Base-by-base conservation (phyloP, 2,329 filamentous ascomycete species). In the Cercospora janseana region DNA sequence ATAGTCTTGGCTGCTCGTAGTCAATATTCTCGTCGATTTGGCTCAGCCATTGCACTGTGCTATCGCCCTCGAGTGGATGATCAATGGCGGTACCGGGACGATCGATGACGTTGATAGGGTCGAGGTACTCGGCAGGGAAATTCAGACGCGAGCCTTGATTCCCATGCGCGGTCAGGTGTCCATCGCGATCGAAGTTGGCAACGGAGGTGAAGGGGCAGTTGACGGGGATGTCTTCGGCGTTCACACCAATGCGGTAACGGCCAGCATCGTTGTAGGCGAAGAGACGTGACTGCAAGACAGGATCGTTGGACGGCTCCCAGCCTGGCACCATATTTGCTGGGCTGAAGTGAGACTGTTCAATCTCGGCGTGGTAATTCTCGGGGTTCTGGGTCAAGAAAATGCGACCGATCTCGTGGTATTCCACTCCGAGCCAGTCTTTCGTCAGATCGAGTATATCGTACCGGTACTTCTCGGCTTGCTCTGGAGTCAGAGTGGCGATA, bases 381-480 rank as follows among this genome's bases (percentile, higher is more conserved):
- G 75, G 75, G 62, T 79, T 79, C 62, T 77, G 78, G 64, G 78
- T 79, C 6, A 80, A 64, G 0, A 75, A 71, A 1, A 79, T 66
- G 12, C 70, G 70, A 3, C 77, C 76, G 42, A 79, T 74, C 23
- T 58, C 58, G 16, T 58, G 76, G 55, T 77, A 79, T 35, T 72
- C 63, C 18, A 65, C 65, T 27, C 72, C 66, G 1, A 75, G 75
- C 76, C 76, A 79, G 46, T 78, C 69, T 60, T 79, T 79, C 27
- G 77, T 79, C 4, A 79, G 69, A 54, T 79, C 76, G 52, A 79
- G 78, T 6, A 74, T 71, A 45, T 79, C 75, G 52, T 78, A 79
- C 3, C 74, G 72, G n/a, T 79, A 68, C 40, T 71, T 71, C 51
- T 75, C 71, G 0, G 74, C 74, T 34, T 77, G 68, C 15, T 74